phyloP scores from a whole-genome alignment of 805 yeast genomes.

The Scheffersomyces amazonensis region DNA sequence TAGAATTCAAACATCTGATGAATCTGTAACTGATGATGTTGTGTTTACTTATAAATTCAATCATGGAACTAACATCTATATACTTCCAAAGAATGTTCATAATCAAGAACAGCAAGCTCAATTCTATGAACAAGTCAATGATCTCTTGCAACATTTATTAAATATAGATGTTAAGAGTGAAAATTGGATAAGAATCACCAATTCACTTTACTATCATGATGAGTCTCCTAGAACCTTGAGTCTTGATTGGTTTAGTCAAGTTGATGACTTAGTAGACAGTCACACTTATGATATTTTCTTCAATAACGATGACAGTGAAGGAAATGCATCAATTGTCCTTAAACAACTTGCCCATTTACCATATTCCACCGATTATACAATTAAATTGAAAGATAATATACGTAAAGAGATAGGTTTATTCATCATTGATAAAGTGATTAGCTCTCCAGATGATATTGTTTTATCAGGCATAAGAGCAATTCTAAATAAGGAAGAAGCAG shows the following conservation, averaged over 20 bases:
- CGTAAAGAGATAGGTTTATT: slow-evolving; percentile 38
- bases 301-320: background rate
- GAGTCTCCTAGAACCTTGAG: slow-evolving; percentile 3
- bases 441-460: slow-evolving; percentile 31
- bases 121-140: slow-evolving; percentile 22
- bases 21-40: slow-evolving; percentile 5
- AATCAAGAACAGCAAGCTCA: slow-evolving; percentile 7
- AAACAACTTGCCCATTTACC: background rate
- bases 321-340: slow-evolving; percentile 1
- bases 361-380: background rate
- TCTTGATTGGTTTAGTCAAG: background rate
- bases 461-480: slow-evolving; percentile 34
- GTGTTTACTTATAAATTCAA: slow-evolving; percentile 25
- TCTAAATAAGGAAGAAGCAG: slow-evolving; percentile 12
- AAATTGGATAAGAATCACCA: slow-evolving; percentile 24
- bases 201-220: slow-evolving; percentile 26
- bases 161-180: slow-evolving; percentile 14
- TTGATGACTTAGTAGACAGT: background rate
- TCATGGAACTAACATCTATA: slow-evolving; percentile 29
- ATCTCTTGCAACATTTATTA: slow-evolving; percentile 12
- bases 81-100: slow-evolving; percentile 18
- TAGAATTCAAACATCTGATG: slow-evolving; percentile 17
- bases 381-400: slow-evolving; percentile 1
- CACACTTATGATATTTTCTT: slow-evolving; percentile 2
- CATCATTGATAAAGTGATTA: slow-evolving; percentile 20